Base-by-base conservation (phyloP, 2,329 filamentous ascomycete species). In the Sporothrix curviconia region DNA sequence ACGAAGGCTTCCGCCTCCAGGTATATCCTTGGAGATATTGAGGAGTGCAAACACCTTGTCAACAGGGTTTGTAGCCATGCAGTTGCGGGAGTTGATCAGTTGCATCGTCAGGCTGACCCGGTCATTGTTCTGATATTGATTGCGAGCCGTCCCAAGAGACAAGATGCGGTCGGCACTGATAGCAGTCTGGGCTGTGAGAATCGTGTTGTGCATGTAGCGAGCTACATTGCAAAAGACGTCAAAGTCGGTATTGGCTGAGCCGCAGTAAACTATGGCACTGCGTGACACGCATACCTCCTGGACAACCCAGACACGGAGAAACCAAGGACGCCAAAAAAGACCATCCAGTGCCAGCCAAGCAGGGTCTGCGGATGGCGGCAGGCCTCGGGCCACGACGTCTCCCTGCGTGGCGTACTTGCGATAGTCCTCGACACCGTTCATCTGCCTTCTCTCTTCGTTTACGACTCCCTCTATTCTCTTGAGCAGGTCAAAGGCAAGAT, bases 31-130 rank as follows among this genome's bases (percentile, higher is more conserved):
- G 46, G 46, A 50, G 14, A 50, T 50, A 14, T 50, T 50, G 17
- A 50, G 46, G 6, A 50, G 12, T 5, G 46, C 46, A 50, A 50
- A 50, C 25, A 50, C 46, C 11, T 50, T 50, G 32, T 50, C 46
- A 4, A 19, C 46, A 3, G 46, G 30, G 17, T 37, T 50, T 15
- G 46, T 50, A 4, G 46, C 46, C 19, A 36, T 11, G 15, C 46
- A 50, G 3, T 3, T 50, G 7, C 46, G 46, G 6, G 46, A 50
- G 3, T 14, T 50, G 19, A 50, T 50, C 3, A 50, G 32, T 7
- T 50, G 46, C 19, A 19, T 50, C 32, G 25, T 32, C 17, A 50
- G 17, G 17, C 46, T 37, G 32, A 32, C 46, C 36, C 32, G 46
- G 12, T 50, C 32, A 19, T 50, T 37, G 11, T 5, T 50, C 14